Conservation (phyloP, 306 rosid species). For the Ormosia emarginata region DNA sequence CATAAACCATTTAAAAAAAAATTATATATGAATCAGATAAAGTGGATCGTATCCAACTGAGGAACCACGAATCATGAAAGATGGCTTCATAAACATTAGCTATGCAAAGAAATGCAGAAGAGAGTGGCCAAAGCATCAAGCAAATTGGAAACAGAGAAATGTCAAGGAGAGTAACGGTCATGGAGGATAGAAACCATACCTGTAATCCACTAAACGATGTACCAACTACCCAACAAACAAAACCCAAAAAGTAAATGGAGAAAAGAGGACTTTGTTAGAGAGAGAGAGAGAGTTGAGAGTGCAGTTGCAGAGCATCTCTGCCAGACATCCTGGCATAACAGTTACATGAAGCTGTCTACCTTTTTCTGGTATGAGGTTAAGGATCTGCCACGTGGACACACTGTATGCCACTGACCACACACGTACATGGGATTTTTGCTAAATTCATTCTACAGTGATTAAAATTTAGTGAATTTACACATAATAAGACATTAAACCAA, state of each 20-base stretch:
- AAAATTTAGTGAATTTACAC: no score
- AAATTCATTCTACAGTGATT: no score
- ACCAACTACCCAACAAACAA: not conserved
- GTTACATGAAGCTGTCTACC: constrained; percentile 32
- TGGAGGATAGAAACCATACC: no score
- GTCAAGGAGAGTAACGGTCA: not conserved
- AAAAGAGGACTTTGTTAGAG: not conserved
- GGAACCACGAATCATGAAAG: not conserved
- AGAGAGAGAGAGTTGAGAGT: constrained; percentile 18
- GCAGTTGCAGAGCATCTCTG: not conserved
- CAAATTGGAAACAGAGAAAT: not conserved
- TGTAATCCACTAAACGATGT: not conserved
- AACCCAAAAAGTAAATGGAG: not conserved
- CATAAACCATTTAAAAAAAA: not conserved
- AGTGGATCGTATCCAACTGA: not conserved
- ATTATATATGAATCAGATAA: not conserved
- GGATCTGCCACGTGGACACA: constrained; percentile 56
- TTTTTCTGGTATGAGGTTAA: constrained; percentile 39
- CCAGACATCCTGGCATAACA: constrained; percentile 26
- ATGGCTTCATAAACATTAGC: not conserved
- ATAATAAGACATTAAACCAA: no score
- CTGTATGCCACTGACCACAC: constrained; percentile 31
- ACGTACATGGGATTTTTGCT: no score
- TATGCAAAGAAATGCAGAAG: not conserved
- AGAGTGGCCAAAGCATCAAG: not conserved